Percentiles rank a stretch among this genome's conserved stretches.
phyloP scores from a whole-genome alignment of 352 stramenopile species.

The Phytophthora litchii region DNA sequence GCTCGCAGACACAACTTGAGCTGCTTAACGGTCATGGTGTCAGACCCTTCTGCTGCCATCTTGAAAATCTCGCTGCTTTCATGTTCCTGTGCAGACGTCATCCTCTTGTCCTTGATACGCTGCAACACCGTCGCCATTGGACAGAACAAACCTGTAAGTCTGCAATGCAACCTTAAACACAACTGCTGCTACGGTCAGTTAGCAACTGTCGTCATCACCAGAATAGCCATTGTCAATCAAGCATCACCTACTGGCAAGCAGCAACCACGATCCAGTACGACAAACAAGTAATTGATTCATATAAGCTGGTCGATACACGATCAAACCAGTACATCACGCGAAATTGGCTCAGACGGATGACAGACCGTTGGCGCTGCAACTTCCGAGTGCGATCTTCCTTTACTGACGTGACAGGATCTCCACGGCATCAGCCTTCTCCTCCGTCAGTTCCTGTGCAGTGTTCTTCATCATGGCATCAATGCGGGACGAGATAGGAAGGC shows the following conservation, averaged over 20 bases:
- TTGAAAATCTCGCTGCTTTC: slow-evolving; percentile 37
- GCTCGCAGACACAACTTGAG: slow-evolving; percentile 43
- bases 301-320: slow-evolving; percentile 7
- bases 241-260: neutral
- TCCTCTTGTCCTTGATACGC: slow-evolving; percentile 31
- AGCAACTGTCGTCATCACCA: slow-evolving; percentile 7
- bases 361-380: neutral
- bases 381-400: slow-evolving; percentile 1
- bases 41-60: slow-evolving; percentile 16
- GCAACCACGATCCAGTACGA: slow-evolving; percentile 1
- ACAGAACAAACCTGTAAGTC: neutral
- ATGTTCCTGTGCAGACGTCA: slow-evolving; percentile 32
- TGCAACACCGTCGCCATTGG: slow-evolving; percentile 26
- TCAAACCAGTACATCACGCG: slow-evolving; percentile 6
- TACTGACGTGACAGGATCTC: slow-evolving; percentile 68
- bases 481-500: slow-evolving; percentile 67
- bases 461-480: slow-evolving; percentile 78
- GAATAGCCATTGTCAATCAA: slow-evolving; percentile 1
- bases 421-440: slow-evolving; percentile 79
- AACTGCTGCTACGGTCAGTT: slow-evolving; percentile 13
- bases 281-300: slow-evolving; percentile 32
- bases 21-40: slow-evolving; percentile 34
- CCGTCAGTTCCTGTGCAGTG: slow-evolving; percentile 79
- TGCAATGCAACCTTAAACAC: neutral
- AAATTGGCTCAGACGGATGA: slow-evolving; percentile 3